Percentiles rank a stretch among this genome's conserved stretches.
phyloP scores from a whole-genome alignment of 352 stramenopile species.

The Phytophthora capsici region DNA sequence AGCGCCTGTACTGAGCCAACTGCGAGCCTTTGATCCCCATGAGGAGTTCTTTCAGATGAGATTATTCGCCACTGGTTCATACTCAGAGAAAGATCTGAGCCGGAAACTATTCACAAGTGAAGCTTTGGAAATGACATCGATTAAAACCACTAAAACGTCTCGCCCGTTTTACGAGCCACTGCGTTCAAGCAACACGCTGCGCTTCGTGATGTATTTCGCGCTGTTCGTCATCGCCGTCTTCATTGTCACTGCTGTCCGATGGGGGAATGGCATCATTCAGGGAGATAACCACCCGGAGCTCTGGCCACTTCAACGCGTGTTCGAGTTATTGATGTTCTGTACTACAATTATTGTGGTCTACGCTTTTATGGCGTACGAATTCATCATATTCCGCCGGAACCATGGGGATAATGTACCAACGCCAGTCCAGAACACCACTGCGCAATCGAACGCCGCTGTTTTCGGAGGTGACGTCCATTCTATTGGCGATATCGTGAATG shows the following conservation, averaged over 20 bases:
- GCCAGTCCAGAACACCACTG: neutral
- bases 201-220: neutral
- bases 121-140: neutral
- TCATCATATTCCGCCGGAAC: neutral
- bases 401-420: neutral
- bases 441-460: neutral
- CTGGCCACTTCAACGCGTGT: neutral
- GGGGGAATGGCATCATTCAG: neutral
- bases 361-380: neutral
- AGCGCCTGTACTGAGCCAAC: neutral
- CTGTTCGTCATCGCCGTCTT: neutral
- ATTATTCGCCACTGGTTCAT: neutral
- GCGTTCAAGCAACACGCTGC: neutral
- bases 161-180: neutral
- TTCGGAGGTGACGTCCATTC: neutral
- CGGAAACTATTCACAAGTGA: neutral
- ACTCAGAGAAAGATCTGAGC: neutral
- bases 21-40: neutral
- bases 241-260: neutral
- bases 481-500: neutral
- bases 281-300: neutral
- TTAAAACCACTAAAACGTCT: neutral
- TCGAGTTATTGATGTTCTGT: neutral
- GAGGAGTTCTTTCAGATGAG: neutral
- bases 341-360: neutral